Base-by-base conservation (phyloP, 345 rosid species). In the Corymbia maculata region DNA sequence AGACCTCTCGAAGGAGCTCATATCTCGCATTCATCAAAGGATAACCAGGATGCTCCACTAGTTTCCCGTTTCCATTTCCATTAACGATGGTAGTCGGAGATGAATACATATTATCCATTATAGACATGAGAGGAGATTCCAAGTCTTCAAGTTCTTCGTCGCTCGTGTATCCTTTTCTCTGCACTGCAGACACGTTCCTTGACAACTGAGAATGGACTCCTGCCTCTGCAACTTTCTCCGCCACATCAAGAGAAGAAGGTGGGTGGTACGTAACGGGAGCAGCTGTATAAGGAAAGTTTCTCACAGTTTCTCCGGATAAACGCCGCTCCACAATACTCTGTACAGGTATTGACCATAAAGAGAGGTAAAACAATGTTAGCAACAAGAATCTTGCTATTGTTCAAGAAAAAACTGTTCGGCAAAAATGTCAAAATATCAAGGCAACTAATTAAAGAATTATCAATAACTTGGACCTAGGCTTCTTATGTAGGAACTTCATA, bases 111-210 rank as follows among this genome's bases (percentile, higher is more conserved):
- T 91, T 94, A 82, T 95, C 93, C 22, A 95, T 93, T 52, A 97
- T 91, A 28, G 94, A 90, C 86, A 95, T 50, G 32, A 97, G 93
- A 90, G 97, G 98, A 87, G 94, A 95, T 91, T 97, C 94, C 88
- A 97, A 88, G 85, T 97, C 96, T 86, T 96, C 99, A 66, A 97
- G 94, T 90, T 97, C 99, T 50, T 96, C 99, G 13, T 97, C 97
- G 21, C 99, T 97, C 2, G 98, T 95, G 88, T 97, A 97, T 82
- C 99, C 99, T 94, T 96, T 97, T 92, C 98, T 95, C 92, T 94
- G 99, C 30, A 94, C 89, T 26, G 66, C 89, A 53, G 98, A 96
- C 45, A 87, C 92, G 52, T 93, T 95, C 92, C 97, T 93, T 13
- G 94, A 93, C 70, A 95, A 86, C 24, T 90, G 93, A 53, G 91